Evolutionary conservation across 176 grass and related monocot genomes (phyloP), one percentile per base, ranked within the genome.

Genomic region (Poa annua): DNA sequence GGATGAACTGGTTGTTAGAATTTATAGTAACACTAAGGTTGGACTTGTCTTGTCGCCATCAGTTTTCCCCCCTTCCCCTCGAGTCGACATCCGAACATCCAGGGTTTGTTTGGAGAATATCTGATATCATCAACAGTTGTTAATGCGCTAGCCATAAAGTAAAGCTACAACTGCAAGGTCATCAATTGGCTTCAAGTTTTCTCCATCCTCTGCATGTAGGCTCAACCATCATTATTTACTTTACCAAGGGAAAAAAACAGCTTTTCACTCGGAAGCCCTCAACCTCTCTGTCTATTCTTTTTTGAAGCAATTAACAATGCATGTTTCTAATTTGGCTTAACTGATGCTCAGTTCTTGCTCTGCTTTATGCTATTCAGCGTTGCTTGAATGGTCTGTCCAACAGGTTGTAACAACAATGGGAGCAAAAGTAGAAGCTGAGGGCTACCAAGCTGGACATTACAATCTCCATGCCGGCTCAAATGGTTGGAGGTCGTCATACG

Each of bases 401-500:
- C 66, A 79, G 79, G 57, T 78, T 75, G 39, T 34, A 74, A 26
- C 78, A 72, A 57, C 60, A 84, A 94, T 97, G 94, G 92, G 89
- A 71, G 87, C 83, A 80, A 89, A 79, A 85, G 88, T 94, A 66
- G 89, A 92, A 63, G 80, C 66, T 29, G 88, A 97, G 74, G 85
- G 77, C 65, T 94, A 91, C 82, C 71, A 90, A 33, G 77, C 81
- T 81, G 83, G 85, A 85, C 88, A 91, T 80, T 83, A 86, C 44
- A 76, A 86, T 85, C 84, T 87, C 71, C 92, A 87, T 15, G 52
- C 73, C 50, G 81, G 89, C 15, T 5, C 47, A 78, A 88, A 71
- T 85, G 80, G 79, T 68, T 88, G 82, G 66, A 62, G 85, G 84
- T 56, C 74, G 80, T 53, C 54, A 35, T 94, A 84, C 81, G 90